Conservation (phyloP, 495 filamentous ascomycete species). For the Astrocystis sublimbata region DNA sequence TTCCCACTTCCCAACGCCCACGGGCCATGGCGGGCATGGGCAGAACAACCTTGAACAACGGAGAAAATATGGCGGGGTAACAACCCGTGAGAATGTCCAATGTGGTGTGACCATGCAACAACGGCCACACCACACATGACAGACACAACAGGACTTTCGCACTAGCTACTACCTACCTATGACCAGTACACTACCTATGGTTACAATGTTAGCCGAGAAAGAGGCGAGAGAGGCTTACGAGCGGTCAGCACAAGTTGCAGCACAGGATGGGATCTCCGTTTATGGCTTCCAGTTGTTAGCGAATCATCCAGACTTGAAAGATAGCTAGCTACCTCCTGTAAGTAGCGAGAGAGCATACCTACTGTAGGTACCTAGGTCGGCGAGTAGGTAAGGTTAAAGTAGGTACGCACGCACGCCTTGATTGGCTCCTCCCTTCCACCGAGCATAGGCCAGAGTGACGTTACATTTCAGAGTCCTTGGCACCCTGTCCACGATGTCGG, state of each 20-base stretch:
- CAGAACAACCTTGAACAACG: no score
- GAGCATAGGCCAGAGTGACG: constrained; percentile 14
- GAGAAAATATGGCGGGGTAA: background rate
- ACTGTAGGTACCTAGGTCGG: no score
- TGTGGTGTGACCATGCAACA: constrained; percentile 10
- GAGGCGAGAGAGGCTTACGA: background rate
- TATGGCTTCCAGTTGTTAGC: constrained; percentile 2
- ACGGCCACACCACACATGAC: constrained; percentile 8
- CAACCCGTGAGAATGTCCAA: background rate
- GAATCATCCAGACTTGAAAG: constrained; percentile 1
- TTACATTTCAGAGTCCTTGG: constrained; percentile 19
- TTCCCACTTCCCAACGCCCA: background rate
- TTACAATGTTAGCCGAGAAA: background rate
- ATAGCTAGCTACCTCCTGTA: no score
- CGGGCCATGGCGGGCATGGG: no score
- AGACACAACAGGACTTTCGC: no score
- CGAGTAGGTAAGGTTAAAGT: no score
- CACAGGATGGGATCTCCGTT: background rate
- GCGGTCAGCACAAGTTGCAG: constrained; percentile 4
- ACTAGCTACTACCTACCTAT: no score
- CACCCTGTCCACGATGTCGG: background rate
- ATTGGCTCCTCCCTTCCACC: constrained; percentile 10
- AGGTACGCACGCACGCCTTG: no score
- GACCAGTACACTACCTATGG: no score
- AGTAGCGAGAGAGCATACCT: no score